These are phyloP conservation scores for Apophysomyces elegans DNA, from an alignment of 371 early-diverging fungal species.

Conservation along the genomic window DNA sequence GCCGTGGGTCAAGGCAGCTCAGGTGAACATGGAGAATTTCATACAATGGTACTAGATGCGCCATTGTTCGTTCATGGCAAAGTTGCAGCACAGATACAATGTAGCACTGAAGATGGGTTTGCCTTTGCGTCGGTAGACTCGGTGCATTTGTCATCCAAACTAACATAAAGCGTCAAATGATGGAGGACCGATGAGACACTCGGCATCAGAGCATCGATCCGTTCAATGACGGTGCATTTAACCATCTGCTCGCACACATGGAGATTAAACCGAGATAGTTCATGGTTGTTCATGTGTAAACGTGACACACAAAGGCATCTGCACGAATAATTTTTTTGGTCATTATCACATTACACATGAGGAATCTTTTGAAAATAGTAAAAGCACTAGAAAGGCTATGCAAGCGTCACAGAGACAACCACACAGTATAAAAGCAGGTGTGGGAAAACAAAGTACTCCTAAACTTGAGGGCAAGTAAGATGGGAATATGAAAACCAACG, in stretches of 20 bases:
- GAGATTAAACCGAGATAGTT: background rate
- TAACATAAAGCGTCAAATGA: background rate
- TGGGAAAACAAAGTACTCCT: too few species aligned
- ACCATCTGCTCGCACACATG: slow-evolving; percentile 4
- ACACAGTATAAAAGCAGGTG: too few species aligned
- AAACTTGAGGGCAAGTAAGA: too few species aligned
- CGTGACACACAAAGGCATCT: background rate
- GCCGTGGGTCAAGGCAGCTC: slow-evolving; percentile 29
- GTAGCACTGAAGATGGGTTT: slow-evolving; percentile 1
- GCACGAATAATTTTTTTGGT: background rate
- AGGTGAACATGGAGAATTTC: slow-evolving; percentile 64
- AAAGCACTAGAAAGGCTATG: background rate
- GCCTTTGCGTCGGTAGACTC: slow-evolving; percentile 4
- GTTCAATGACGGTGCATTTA: background rate
- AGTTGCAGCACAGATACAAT: slow-evolving; percentile 25
- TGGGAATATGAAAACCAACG: too few species aligned
- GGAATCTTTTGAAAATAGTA: background rate
- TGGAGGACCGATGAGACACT: background rate
- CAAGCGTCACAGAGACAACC: too few species aligned
- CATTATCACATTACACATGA: too few species aligned
- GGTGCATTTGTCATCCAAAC: background rate
- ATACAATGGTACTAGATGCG: slow-evolving; percentile 59
- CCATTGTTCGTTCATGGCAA: slow-evolving; percentile 40
- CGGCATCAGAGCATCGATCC: background rate
- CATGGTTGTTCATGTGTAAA: background rate